Percentiles rank a stretch among this genome's conserved stretches.
Conservation (phyloP, 805 yeast species). For the Cyberlindnera amylophila region DNA sequence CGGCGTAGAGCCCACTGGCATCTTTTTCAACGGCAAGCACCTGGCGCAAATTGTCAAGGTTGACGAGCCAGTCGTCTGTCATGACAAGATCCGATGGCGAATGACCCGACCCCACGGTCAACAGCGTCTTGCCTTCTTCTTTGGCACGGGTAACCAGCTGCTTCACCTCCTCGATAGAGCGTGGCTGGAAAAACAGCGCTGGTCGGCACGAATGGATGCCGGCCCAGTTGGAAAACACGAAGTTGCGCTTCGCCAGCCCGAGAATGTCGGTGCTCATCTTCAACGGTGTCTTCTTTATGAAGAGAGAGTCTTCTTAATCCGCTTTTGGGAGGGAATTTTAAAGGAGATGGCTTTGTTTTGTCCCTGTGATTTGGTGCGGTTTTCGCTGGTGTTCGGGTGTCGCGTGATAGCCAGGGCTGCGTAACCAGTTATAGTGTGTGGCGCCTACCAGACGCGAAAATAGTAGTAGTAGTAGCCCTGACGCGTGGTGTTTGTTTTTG, state of each 20-base stretch:
- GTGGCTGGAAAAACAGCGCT: slow-evolving; percentile 75
- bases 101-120: slow-evolving; percentile 91
- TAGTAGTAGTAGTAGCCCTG: neutral
- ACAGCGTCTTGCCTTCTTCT: slow-evolving; percentile 55
- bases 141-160: slow-evolving; percentile 66
- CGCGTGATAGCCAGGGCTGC: neutral
- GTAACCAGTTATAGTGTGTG: neutral
- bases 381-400: slow-evolving; percentile 5
- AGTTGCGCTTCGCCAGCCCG: slow-evolving; percentile 32
- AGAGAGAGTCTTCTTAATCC: too few relatives aligned
- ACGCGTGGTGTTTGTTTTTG: slow-evolving; percentile 9
- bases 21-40: slow-evolving; percentile 47
- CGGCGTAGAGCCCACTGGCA: slow-evolving; percentile 66
- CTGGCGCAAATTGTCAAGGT: slow-evolving; percentile 69
- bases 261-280: slow-evolving; percentile 18
- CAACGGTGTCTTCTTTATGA: too few relatives aligned
- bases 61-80: slow-evolving; percentile 85
- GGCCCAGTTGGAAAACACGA: slow-evolving; percentile 66
- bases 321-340: too few relatives aligned
- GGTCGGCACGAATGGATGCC: slow-evolving; percentile 80
- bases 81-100: slow-evolving; percentile 90
- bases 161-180: slow-evolving; percentile 60
- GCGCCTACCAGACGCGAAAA: neutral
- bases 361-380: too few relatives aligned
- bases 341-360: too few relatives aligned